Conservation (phyloP, 1,139 yeast species). For the Saccharomycopsis hybrid region DNA sequence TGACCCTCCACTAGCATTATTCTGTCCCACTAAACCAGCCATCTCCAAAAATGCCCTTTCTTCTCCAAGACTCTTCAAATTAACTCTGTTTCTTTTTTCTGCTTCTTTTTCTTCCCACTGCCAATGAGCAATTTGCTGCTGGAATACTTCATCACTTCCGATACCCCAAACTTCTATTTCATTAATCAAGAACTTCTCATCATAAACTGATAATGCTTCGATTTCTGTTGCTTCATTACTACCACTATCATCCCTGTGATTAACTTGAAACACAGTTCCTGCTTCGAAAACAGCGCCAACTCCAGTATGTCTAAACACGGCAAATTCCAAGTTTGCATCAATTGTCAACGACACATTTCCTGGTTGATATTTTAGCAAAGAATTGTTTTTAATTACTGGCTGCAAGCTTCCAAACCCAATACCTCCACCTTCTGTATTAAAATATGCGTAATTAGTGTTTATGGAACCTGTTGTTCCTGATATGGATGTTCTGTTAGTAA, state of each 20-base stretch:
- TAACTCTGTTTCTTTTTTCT: conserved; percentile 64
- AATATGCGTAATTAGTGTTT: conserved; percentile 42
- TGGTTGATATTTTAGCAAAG: conserved; percentile 36
- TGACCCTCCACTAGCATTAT: conserved; percentile 23
- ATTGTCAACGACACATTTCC: conserved; percentile 78
- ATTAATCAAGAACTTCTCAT: conserved; percentile 63
- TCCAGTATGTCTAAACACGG: conserved; percentile 65
- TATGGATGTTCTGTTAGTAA: no score
- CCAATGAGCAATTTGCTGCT: conserved; percentile 72
- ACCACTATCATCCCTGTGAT: no score
- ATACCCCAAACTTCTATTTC: conserved; percentile 91
- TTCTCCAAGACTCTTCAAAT: conserved; percentile 61
- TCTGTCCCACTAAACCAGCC: conserved; percentile 83
- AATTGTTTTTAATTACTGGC: conserved; percentile 43
- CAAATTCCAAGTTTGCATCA: conserved; percentile 75
- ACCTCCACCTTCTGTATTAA: conserved; percentile 68
- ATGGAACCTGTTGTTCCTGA: no score
- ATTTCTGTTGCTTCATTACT: neutral
- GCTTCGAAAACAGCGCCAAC: conserved; percentile 42
- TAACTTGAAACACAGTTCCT: conserved; percentile 27
- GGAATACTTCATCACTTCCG: conserved; percentile 70
- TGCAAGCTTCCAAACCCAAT: conserved; percentile 71
- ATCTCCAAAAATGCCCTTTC: conserved; percentile 82
- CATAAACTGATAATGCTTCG: conserved; percentile 45
- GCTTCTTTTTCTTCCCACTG: conserved; percentile 92